Percentiles rank a stretch among this genome's conserved stretches.
These are phyloP conservation scores for Gyromitra esculenta DNA, from an alignment of 2,329 filamentous ascomycete species.

Conservation along the genomic window DNA sequence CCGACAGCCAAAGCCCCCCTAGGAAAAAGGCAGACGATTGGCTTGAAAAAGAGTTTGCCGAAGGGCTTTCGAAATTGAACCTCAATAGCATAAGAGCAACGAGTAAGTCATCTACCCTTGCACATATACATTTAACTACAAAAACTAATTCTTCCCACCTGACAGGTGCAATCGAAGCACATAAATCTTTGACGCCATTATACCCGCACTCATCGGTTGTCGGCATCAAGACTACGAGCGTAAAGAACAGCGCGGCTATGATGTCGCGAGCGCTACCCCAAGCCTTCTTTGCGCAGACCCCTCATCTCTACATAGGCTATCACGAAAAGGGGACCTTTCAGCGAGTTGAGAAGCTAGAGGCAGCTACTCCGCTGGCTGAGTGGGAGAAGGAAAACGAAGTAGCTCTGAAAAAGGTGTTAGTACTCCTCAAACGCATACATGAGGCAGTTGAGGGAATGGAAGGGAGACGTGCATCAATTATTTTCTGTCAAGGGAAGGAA, in stretches of 20 bases:
- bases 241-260: not conserved
- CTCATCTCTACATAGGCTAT: constrained; percentile 41
- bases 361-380: constrained; percentile 14
- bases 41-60: constrained; percentile 42
- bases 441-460: constrained; percentile 35
- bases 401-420: constrained; percentile 31
- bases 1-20: constrained; percentile 10
- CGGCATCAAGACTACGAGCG: constrained; percentile 37
- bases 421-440: constrained; percentile 23
- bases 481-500: constrained; percentile 33
- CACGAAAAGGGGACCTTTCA: constrained; percentile 29
- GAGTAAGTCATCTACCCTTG: constrained; percentile 22
- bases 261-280: constrained; percentile 41
- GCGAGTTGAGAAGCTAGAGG: constrained; percentile 43
- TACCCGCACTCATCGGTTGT: constrained; percentile 43
- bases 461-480: constrained; percentile 34
- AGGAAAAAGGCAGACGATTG: constrained; percentile 43
- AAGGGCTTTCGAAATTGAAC: constrained; percentile 42
- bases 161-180: constrained; percentile 38
- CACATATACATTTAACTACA: not conserved
- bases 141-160: not conserved
- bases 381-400: constrained; percentile 45
- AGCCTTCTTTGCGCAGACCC: constrained; percentile 49
- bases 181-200: constrained; percentile 25
- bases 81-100: constrained; percentile 32